Base-by-base conservation (phyloP, 495 filamentous ascomycete genomes). In the Articulospora tetracladia region DNA sequence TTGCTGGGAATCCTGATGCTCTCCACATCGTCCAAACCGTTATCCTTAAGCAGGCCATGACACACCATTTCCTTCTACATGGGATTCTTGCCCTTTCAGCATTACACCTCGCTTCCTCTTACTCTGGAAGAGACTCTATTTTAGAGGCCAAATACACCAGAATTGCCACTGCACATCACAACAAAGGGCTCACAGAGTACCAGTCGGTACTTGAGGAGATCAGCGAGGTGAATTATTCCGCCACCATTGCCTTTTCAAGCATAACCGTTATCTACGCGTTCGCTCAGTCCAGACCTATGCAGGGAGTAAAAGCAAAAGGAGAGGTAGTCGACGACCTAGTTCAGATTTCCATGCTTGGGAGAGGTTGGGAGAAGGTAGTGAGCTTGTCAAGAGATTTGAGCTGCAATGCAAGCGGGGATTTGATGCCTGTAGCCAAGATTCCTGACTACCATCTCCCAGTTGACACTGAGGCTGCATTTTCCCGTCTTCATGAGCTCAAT, bases 211-310 rank as follows among this genome's bases (percentile, higher is more conserved):
- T 60, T 3, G 12, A 1, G n/a, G 34, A 54, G 28, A 60, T 60
- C 10, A 54, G 46, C 32, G 30, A 27, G 19, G 30, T 13, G 11
- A 60, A 60, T 23, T 60, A 44, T 17, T 12, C 58, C 1, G 49
- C 58, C 24, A 60, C 49, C 39, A 60, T 60, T 19, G 58, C 58
- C 2, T 60, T 60, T 26, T 60, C 58, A 30, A 60, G 58, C 27
- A 8, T 54, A 6, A 60, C 58, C 13, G 24, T 54, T 8, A 60
- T 60, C 27, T 60, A 53, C 47, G 50, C 22, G 1, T 54, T 60
- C 22, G 58, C 26, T 4, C 28, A 44, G 7, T 41, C 49, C 10
- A 53, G 34, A 34, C 58, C 58, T 11, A 2, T 32, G 20, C 26
- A 15, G 2, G 24, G 15, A 8, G 11, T 10, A 15, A n/a, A 12